These are phyloP conservation scores for Phylloporus sp. DNA, from an alignment of 768 basidiomycete genomes.

Conservation along the genomic window DNA sequence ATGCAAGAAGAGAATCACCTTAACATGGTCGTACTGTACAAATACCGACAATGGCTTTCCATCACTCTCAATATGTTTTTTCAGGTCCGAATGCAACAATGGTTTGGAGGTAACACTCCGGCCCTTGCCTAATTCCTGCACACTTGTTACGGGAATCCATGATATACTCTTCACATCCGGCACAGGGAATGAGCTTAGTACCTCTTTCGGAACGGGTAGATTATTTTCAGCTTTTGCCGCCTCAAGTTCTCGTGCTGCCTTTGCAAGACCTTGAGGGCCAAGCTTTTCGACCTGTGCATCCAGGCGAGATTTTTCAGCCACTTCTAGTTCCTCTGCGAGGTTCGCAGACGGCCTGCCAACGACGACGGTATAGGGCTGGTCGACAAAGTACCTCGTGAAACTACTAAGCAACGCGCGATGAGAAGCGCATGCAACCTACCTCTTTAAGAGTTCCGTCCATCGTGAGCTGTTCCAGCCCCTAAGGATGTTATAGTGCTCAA, in stretches of 20 bases:
- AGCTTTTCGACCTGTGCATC: slow-evolving; percentile 62
- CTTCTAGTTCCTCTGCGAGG: slow-evolving; percentile 76
- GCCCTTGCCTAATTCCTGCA: slow-evolving; percentile 58
- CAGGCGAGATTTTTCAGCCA: slow-evolving; percentile 75
- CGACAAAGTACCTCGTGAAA: slow-evolving; percentile 67
- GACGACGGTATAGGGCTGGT: slow-evolving; percentile 69
- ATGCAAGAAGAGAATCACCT: slow-evolving; percentile 43
- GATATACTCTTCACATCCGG: slow-evolving; percentile 87
- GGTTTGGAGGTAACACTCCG: slow-evolving; percentile 31
- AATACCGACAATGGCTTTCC: slow-evolving; percentile 76
- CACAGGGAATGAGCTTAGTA: slow-evolving; percentile 84
- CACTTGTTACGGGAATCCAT: slow-evolving; percentile 79
- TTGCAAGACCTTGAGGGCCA: slow-evolving; percentile 77
- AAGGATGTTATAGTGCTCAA: slow-evolving; percentile 64
- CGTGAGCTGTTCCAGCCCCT: slow-evolving; percentile 68
- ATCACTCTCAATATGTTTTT: slow-evolving; percentile 63
- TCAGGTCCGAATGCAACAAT: slow-evolving; percentile 43
- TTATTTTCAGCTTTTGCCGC: slow-evolving; percentile 87
- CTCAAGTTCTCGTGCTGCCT: slow-evolving; percentile 64
- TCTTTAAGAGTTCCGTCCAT: slow-evolving; percentile 74
- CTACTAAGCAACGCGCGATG: slow-evolving; percentile 8
- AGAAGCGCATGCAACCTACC: slow-evolving; percentile 43
- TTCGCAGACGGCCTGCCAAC: slow-evolving; percentile 84
- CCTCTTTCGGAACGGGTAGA: slow-evolving; percentile 70
- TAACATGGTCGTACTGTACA: slow-evolving; percentile 90